Conservation (phyloP, 1,284 basidiomycete genomes). For the Athelia sp. region DNA sequence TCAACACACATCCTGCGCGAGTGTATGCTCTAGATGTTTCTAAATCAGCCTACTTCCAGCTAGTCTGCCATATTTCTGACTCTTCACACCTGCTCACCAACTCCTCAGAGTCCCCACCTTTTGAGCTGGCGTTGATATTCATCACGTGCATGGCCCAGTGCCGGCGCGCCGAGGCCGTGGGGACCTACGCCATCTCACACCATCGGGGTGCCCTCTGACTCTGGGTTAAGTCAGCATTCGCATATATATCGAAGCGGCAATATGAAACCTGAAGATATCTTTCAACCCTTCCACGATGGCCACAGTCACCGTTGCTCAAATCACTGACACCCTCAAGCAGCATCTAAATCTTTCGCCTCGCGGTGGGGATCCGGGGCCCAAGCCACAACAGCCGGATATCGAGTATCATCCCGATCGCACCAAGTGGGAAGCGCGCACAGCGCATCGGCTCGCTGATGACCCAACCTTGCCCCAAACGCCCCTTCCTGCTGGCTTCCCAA, state of each 20-base stretch:
- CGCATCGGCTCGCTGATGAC: not conserved
- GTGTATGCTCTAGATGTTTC: too few species aligned
- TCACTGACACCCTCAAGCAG: not conserved
- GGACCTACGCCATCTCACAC: not conserved
- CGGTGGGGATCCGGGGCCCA: not conserved
- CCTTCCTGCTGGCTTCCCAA: slow-evolving; percentile 29
- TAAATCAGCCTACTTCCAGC: too few species aligned
- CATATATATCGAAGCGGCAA: not conserved
- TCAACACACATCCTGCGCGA: too few species aligned
- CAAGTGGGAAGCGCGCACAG: slow-evolving; percentile 3
- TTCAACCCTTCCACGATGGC: not conserved
- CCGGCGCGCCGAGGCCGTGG: too few species aligned
- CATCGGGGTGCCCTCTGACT: not conserved
- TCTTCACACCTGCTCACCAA: too few species aligned
- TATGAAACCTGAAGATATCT: not conserved
- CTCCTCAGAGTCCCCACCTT: too few species aligned
- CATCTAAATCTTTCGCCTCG: not conserved
- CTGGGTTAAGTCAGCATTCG: not conserved
- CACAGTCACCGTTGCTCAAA: not conserved
- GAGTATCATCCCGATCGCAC: slow-evolving; percentile 1
- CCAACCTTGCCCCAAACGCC: slow-evolving; percentile 20
- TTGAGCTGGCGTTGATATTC: too few species aligned
- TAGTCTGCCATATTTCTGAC: too few species aligned
- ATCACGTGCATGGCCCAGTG: too few species aligned
- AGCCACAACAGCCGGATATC: slow-evolving; percentile 2